These are phyloP conservation scores for Hericium erinaceus DNA, from an alignment of 768 basidiomycete genomes.

Conservation along the genomic window DNA sequence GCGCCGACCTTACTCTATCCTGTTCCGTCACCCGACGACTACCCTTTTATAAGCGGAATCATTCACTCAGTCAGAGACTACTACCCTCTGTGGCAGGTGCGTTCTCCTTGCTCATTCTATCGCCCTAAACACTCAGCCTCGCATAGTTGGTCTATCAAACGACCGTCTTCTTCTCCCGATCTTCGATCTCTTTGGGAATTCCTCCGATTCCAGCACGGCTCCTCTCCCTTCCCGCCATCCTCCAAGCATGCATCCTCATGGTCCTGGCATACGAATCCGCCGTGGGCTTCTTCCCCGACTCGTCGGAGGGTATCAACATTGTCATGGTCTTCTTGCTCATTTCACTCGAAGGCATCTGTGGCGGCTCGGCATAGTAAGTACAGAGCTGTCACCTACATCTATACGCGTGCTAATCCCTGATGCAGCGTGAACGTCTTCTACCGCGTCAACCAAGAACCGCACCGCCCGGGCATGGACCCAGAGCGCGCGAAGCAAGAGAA, in stretches of 20 bases:
- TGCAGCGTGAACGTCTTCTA: constrained; percentile 80
- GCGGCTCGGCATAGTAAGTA: constrained; percentile 86
- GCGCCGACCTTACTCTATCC: constrained; percentile 86
- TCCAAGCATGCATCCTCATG: constrained; percentile 62
- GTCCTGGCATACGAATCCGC: constrained; percentile 59
- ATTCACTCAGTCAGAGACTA: constrained; percentile 85
- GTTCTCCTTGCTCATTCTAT: constrained; percentile 16
- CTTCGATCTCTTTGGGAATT: constrained; percentile 77
- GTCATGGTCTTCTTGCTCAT: constrained; percentile 66
- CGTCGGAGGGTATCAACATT: constrained; percentile 38
- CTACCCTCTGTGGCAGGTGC: constrained; percentile 90
- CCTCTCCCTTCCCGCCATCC: constrained; percentile 65
- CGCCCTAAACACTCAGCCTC: not conserved
- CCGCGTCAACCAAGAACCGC: constrained; percentile 67
- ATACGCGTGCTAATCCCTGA: not conserved
- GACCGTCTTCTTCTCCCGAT: constrained; percentile 89
- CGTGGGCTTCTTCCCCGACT: constrained; percentile 49
- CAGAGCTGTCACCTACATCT: constrained; percentile 9
- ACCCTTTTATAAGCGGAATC: constrained; percentile 61
- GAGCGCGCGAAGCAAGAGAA: constrained; percentile 66
- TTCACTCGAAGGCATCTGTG: constrained; percentile 84
- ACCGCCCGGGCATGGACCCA: constrained; percentile 32
- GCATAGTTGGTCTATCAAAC: constrained; percentile 75
- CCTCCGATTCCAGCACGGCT: constrained; percentile 64
- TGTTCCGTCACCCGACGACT: constrained; percentile 52